These are phyloP conservation scores for Lachancea dasiensis DNA, from an alignment of 805 yeast genomes.

Conservation along the genomic window DNA sequence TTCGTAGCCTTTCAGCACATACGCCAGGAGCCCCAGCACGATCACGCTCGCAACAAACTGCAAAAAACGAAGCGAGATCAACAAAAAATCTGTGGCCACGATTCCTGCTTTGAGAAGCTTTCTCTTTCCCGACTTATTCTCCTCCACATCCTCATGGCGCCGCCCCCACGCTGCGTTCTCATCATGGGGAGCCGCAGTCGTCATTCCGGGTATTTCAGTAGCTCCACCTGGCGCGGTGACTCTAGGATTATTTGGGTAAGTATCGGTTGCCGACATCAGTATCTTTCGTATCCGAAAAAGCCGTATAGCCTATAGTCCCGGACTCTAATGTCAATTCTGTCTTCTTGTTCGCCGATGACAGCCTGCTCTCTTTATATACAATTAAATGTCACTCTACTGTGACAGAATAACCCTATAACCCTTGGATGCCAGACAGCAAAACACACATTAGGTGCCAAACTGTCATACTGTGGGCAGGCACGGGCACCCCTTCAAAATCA, in stretches of 20 bases:
- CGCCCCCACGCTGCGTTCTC: background rate
- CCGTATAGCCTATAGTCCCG: no score
- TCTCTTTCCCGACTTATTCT: conserved; percentile 1
- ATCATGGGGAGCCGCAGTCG: background rate
- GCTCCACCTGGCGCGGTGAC: conserved; percentile 1
- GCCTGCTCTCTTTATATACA: background rate
- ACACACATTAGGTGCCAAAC: no score
- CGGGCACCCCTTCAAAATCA: no score
- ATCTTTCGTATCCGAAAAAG: no score
- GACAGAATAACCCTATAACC: no score
- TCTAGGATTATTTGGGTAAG: conserved; percentile 2
- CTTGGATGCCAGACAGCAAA: no score
- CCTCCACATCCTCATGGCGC: background rate
- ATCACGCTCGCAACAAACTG: conserved; percentile 28
- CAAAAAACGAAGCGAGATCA: conserved; percentile 7
- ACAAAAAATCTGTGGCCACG: conserved; percentile 3
- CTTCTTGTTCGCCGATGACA: no score
- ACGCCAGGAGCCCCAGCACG: conserved; percentile 27
- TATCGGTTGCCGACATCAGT: conserved; percentile 2
- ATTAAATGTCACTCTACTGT: no score
- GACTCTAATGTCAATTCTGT: no score
- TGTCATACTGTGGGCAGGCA: no score
- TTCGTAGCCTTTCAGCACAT: conserved; percentile 6
- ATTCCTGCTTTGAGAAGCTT: conserved; percentile 1
- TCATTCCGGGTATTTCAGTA: background rate